A percentile compares a stretch with the other conserved stretches of the same genome.
These are phyloP conservation scores for Talaromyces adpressus DNA, from an alignment of 495 filamentous ascomycete genomes.

Conservation along the genomic window DNA sequence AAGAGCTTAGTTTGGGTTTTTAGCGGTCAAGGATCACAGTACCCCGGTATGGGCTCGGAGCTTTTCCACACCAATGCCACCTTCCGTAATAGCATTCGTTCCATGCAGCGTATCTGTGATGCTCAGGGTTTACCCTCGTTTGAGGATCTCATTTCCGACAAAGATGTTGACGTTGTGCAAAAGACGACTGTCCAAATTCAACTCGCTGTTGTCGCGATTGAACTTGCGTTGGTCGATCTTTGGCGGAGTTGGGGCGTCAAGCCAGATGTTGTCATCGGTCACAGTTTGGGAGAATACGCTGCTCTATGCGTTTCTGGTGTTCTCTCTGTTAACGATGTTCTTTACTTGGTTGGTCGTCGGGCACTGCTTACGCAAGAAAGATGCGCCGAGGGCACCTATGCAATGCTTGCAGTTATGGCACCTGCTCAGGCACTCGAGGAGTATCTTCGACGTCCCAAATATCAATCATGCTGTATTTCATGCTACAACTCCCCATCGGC, in stretches of 20 bases:
- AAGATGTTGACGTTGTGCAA: conserved; percentile 4
- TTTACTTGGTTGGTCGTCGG: conserved; percentile 29
- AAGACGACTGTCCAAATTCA: conserved; percentile 18
- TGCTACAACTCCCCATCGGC: too few species aligned
- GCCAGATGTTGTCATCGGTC: conserved; percentile 29
- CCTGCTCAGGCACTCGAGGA: conserved; percentile 7
- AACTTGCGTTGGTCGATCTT: conserved; percentile 26
- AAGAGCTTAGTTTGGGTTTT: conserved; percentile 32
- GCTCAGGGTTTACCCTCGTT: conserved; percentile 20
- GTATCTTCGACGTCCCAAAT: neutral
- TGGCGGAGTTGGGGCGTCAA: conserved; percentile 26
- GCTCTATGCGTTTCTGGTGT: conserved; percentile 34
- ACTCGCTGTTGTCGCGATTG: conserved; percentile 21
- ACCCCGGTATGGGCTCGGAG: conserved; percentile 53
- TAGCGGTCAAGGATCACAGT: conserved; percentile 46
- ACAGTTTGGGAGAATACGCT: conserved; percentile 39
- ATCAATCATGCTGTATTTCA: too few species aligned
- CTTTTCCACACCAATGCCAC: conserved; percentile 26
- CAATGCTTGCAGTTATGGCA: conserved; percentile 18
- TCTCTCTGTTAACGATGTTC: conserved; percentile 24
- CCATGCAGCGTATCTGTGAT: too few species aligned
- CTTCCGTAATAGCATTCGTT: too few species aligned
- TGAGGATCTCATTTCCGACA: conserved; percentile 16
- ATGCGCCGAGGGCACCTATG: conserved; percentile 22
- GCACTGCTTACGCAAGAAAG: conserved; percentile 22